A percentile compares a stretch with the other conserved stretches of the same genome.
phyloP scores from a whole-genome alignment of 2,329 filamentous ascomycete genomes.

The Neofusicoccum umdonicola region DNA sequence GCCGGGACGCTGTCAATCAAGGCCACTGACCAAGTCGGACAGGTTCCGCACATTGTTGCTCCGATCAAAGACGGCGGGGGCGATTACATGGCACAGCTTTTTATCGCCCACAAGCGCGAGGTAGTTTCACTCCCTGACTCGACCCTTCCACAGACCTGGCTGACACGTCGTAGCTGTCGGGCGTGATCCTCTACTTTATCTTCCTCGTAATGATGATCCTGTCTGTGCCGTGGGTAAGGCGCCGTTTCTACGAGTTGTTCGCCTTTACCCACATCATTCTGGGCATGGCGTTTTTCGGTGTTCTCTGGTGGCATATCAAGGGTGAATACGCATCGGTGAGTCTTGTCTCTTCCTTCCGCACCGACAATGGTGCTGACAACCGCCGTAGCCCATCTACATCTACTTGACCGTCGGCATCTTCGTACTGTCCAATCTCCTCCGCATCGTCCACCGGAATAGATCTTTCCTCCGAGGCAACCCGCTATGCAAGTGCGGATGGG shows the following conservation, averaged over 20 bases:
- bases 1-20: too few species aligned
- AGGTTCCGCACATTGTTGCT: constrained; percentile 25
- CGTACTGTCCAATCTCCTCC: constrained; percentile 21
- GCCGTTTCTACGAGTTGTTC: constrained; percentile 27
- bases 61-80: constrained; percentile 24
- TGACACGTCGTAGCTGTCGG: constrained; percentile 18
- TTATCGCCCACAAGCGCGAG: constrained; percentile 20
- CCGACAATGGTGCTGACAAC: too few species aligned
- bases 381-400: constrained; percentile 24
- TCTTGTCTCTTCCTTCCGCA: not conserved
- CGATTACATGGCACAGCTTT: constrained; percentile 21
- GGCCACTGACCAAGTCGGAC: not conserved
- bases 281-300: constrained; percentile 23
- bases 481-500: not conserved
- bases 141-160: not conserved
- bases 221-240: constrained; percentile 27
- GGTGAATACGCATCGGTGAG: constrained; percentile 22
- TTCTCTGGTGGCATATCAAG: constrained; percentile 29
- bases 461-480: constrained; percentile 9
- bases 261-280: constrained; percentile 25
- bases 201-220: constrained; percentile 25
- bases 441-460: constrained; percentile 6
- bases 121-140: not conserved
- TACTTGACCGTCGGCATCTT: constrained; percentile 27
- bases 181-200: constrained; percentile 22